Evolutionary conservation across 306 rosid genomes (phyloP), one percentile per base, ranked within the genome.

Genomic region (Quercus robur): DNA sequence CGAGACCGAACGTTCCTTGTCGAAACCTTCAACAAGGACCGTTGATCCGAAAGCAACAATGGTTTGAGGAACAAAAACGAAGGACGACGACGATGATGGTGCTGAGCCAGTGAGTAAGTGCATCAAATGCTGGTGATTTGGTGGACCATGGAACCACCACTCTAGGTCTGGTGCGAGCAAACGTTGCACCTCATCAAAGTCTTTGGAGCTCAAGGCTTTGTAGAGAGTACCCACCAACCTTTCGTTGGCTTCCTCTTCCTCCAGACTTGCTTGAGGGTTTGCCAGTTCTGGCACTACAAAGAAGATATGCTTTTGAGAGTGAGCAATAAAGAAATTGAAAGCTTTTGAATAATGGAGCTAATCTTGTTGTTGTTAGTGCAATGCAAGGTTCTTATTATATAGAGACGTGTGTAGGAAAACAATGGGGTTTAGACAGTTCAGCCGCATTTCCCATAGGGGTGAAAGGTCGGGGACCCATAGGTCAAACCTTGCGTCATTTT

Each of bases 121-220:
- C 75, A 87, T 77, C 87, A 93, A 79, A 72, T 91, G 89, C 82
- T 87, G 93, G 83, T 88, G 92, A 5, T 82, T 26, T 10, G 91
- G 90, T 0, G 97, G 97, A 61, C 97, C 97, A 25, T 93, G 98
- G 90, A 89, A 93, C 97, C 97, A 91, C 97, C 97, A 93, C 73
- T 90, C 98, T 35, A 93, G 69, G 75, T 90, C 84, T 4, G 93
- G 84, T 0, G 94, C 87, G 0, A 93, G 82, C 49, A 90, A 78
- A 11, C 63, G 78, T 20, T 80, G 85, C 63, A 87, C 74, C n/a
- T 78, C 78, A 38, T 84, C 38, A 5, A 66, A 83, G 80, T 90
- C 87, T n/a, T 81, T 78, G 20, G 86, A 69, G 77, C 56, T 69
- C 11, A 93, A 74, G 52, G 94, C 94, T 52, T 81, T 80, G 87